Evolutionary conservation across 257 asterid genomes (phyloP).

Genomic region (Parsonsia alboflavescens): DNA sequence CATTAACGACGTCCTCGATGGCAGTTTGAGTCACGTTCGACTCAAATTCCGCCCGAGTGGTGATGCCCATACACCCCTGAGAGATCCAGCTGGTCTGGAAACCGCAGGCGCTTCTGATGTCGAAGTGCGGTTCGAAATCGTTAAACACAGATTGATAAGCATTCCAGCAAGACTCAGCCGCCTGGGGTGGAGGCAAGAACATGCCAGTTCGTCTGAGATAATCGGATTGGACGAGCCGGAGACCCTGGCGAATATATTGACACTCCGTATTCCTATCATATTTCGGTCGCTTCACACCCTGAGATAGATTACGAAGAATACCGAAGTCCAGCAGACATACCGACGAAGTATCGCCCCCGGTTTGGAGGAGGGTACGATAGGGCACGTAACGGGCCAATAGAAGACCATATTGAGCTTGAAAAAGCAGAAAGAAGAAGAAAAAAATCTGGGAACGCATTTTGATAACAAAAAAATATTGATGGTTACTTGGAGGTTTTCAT

Average conservation of each 20-base stretch:
- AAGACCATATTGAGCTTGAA: neutral
- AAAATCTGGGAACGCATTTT: slow-evolving; percentile 5
- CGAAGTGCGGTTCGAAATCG: slow-evolving; percentile 32
- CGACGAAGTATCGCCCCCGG: slow-evolving; percentile 22
- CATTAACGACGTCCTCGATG: slow-evolving; percentile 26
- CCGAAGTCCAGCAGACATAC: slow-evolving; percentile 25
- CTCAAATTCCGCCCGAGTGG: slow-evolving; percentile 62
- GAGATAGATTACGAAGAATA: slow-evolving; percentile 29
- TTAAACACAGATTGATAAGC: slow-evolving; percentile 40
- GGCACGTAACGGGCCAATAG: slow-evolving; percentile 8
- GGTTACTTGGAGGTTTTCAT: neutral
- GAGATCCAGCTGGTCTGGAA: slow-evolving; percentile 68
- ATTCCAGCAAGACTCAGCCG: slow-evolving; percentile 66
- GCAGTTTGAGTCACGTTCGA: slow-evolving; percentile 35
- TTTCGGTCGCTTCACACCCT: slow-evolving; percentile 20
- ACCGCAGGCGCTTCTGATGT: slow-evolving; percentile 58
- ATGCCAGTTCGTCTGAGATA: slow-evolving; percentile 42
- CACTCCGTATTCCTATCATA: slow-evolving; percentile 40
- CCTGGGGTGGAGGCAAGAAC: slow-evolving; percentile 52
- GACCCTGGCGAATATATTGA: slow-evolving; percentile 57
- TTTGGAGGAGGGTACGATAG: slow-evolving; percentile 37
- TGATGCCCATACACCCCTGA: slow-evolving; percentile 61
- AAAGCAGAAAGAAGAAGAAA: neutral
- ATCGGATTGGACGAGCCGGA: slow-evolving; percentile 69
- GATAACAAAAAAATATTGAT: neutral